Conservation (phyloP, 2,329 filamentous ascomycete species). For the Curvularia spicifera region DNA sequence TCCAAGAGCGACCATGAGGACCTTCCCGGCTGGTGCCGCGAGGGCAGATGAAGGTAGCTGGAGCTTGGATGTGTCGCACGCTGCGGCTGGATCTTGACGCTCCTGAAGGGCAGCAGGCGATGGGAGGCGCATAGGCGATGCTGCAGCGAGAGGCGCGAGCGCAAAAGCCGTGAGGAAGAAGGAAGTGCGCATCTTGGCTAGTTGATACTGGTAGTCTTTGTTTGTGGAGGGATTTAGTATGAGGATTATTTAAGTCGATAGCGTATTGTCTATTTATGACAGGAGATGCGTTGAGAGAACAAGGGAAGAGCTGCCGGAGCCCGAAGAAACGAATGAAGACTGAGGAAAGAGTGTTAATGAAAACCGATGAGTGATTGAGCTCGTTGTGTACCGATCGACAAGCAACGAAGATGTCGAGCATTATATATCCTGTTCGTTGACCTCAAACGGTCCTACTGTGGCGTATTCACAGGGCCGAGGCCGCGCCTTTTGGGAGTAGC, state of each 20-base stretch:
- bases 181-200: slow-evolving; percentile 33
- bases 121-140: slow-evolving; percentile 27
- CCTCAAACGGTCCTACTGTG: slow-evolving; percentile 4
- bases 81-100: slow-evolving; percentile 20
- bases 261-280: slow-evolving; percentile 1
- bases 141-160: slow-evolving; percentile 34
- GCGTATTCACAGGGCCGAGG: slow-evolving; percentile 18
- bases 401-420: slow-evolving; percentile 9
- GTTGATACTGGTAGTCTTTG: background rate
- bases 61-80: slow-evolving; percentile 31
- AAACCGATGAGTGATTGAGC: slow-evolving; percentile 5
- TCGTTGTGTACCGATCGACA: slow-evolving; percentile 8
- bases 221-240: slow-evolving; percentile 6
- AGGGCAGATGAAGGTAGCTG: slow-evolving; percentile 38
- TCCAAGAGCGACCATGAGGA: slow-evolving; percentile 56
- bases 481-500: slow-evolving; percentile 9
- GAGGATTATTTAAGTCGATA: background rate
- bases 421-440: slow-evolving; percentile 19
- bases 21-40: slow-evolving; percentile 33
- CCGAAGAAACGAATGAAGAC: slow-evolving; percentile 28
- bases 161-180: slow-evolving; percentile 28
- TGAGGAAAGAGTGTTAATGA: slow-evolving; percentile 18
- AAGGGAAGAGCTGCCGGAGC: slow-evolving; percentile 44
- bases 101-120: slow-evolving; percentile 16
- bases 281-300: slow-evolving; percentile 9